Base-by-base conservation (phyloP, 176 grass and related monocot genomes). In the Ensete ventricosum region DNA sequence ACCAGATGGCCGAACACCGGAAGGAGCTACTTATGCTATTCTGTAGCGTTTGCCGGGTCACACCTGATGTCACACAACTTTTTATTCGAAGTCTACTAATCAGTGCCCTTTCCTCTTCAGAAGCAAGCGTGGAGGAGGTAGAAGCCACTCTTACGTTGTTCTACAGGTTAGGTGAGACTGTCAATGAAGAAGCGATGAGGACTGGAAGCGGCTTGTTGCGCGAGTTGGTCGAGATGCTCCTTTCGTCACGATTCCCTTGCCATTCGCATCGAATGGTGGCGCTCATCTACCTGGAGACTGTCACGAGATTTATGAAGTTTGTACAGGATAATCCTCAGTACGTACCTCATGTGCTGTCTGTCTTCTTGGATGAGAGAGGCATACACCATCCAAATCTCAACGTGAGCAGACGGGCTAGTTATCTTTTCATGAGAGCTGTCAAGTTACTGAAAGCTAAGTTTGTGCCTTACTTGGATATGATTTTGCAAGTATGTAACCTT, bases 381-480 rank as follows among this genome's bases (percentile, higher is more conserved):
- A 82, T 94, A 75, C 90, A 87, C 71, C 90, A 99, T 79, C 80
- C 83, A 64, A 99, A 99, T 87, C 49, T 69, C 55, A 86, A 89
- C 24, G 95, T 99, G 76, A 91, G 88, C 75, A 81, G 81, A 9
- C 87, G 90, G 69, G 95, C 90, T 6, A 82, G 90, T 80, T 99
- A 94, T 78, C 85, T 94, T 19, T 93, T 99, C 78, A 99, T 99
- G 95, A 99, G 85, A 85, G 84, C 90, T 20, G 88, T 94, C 24
- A 99, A 89, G 78, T 75, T 86, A 70, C 57, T 94, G 66, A 99
- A 99, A 83, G 76, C 86, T 68, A 99, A 91, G 43, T 78, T 99
- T 73, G 86, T 99, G 69, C 88, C 88, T 77, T 99, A 87, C 64
- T 71, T 99, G 75, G 90, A 99, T 69, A 89, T 69, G 64, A 93